phyloP scores from a whole-genome alignment of 257 asterid genomes.

The Misopates orontium region DNA sequence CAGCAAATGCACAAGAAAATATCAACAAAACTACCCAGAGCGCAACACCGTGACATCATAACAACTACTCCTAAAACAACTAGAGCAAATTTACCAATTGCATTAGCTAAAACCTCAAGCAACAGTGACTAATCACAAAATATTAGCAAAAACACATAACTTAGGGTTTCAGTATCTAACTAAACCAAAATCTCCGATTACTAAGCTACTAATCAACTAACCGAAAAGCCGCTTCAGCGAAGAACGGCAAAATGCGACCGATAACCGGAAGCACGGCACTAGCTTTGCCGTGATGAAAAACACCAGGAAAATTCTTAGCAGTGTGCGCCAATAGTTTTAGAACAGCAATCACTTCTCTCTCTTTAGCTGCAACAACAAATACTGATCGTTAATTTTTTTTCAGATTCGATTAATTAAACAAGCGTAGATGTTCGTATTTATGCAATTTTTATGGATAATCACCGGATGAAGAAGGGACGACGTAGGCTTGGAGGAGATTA shows the following conservation, averaged over 20 bases:
- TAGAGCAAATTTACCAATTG: background rate
- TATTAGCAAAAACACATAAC: no score
- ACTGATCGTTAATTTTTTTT: background rate
- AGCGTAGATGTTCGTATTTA: no score
- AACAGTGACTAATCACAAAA: no score
- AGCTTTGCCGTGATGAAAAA: slow-evolving; percentile 78
- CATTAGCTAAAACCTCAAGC: no score
- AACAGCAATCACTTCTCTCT: slow-evolving; percentile 78
- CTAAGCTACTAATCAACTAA: slow-evolving; percentile 25
- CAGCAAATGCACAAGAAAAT: slow-evolving; percentile 15
- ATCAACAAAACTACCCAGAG: background rate
- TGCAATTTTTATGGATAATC: no score
- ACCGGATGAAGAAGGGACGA: slow-evolving; percentile 75
- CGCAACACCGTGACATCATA: background rate
- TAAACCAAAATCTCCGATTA: background rate
- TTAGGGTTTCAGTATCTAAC: no score
- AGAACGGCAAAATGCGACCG: slow-evolving; percentile 65
- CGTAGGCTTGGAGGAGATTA: slow-evolving; percentile 62
- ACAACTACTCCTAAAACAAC: no score
- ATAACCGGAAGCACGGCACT: slow-evolving; percentile 73
- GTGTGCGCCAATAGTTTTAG: slow-evolving; percentile 68
- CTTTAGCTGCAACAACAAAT: slow-evolving; percentile 47
- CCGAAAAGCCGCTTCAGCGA: slow-evolving; percentile 76
- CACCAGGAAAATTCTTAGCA: slow-evolving; percentile 79
- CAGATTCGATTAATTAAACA: no score